Conservation (phyloP, 352 stramenopile genomes). For the Phytophthora colocasiae region DNA sequence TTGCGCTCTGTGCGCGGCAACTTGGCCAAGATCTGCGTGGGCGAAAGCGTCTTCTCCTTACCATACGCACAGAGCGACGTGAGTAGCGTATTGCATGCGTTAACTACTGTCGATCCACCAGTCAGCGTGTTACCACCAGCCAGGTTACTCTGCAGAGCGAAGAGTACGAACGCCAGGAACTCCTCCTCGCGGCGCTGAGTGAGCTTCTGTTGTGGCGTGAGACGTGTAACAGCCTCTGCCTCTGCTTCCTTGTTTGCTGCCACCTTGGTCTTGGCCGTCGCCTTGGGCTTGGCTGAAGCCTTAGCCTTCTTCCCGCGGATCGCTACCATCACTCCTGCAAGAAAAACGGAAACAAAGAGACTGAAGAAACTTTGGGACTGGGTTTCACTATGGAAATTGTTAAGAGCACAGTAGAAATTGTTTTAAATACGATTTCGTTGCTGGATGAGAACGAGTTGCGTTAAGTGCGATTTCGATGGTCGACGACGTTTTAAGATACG, state of each 20-base stretch:
- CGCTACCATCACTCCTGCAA: conserved; percentile 58
- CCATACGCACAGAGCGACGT: conserved; percentile 52
- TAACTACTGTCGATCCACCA: conserved; percentile 17
- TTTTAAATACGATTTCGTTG: conserved; percentile 1
- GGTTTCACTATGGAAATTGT: conserved; percentile 20
- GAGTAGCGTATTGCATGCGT: conserved; percentile 59
- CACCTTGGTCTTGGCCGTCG: conserved; percentile 36
- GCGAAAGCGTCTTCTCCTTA: conserved; percentile 57
- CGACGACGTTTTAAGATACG: conserved; percentile 19
- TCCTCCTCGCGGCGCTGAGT: conserved; percentile 50
- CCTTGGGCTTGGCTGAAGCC: conserved; percentile 64
- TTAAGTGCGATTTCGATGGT: conserved; percentile 30
- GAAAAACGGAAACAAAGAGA: conserved; percentile 11
- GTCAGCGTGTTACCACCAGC: conserved; percentile 16
- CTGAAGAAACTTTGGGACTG: conserved; percentile 15
- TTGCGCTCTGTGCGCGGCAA: conserved; percentile 69
- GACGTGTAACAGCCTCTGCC: conserved; percentile 12
- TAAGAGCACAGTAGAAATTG: neutral
- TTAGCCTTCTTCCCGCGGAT: conserved; percentile 80
- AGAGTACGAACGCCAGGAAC: conserved; percentile 57
- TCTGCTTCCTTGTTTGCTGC: conserved; percentile 32
- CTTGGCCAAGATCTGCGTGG: conserved; percentile 69
- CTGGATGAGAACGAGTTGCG: conserved; percentile 9
- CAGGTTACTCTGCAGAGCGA: conserved; percentile 54
- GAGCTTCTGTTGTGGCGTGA: conserved; percentile 44